Percentiles rank a stretch among this genome's conserved stretches.
These are phyloP conservation scores for Flammula alnicola DNA, from an alignment of 1,284 basidiomycete species.

Conservation along the genomic window DNA sequence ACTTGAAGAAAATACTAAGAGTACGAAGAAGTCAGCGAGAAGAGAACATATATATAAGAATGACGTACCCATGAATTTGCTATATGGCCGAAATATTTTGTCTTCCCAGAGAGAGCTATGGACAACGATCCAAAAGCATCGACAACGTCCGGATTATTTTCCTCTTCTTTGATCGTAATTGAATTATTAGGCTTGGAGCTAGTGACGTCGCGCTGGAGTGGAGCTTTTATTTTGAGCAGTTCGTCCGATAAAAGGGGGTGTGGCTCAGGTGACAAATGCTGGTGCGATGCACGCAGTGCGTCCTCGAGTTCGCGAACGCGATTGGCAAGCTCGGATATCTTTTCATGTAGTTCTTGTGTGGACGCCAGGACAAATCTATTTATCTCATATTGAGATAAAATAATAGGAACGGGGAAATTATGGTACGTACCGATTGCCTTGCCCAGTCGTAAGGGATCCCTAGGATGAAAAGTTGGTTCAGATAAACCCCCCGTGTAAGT, in stretches of 20 bases:
- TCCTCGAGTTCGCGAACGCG: slow-evolving; percentile 83
- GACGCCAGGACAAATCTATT: slow-evolving; percentile 85
- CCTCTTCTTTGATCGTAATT: slow-evolving; percentile 55
- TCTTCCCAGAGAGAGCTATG: slow-evolving; percentile 67
- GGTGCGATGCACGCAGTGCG: slow-evolving; percentile 62
- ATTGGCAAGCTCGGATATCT: slow-evolving; percentile 73
- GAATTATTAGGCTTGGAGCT: slow-evolving; percentile 29
- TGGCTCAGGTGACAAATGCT: slow-evolving; percentile 58
- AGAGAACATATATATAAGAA: slow-evolving; percentile 3
- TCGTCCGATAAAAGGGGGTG: slow-evolving; percentile 75
- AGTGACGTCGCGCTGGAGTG: slow-evolving; percentile 64
- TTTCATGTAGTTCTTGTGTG: slow-evolving; percentile 81
- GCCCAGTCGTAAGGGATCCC: slow-evolving; percentile 79
- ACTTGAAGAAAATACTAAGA: slow-evolving; percentile 75
- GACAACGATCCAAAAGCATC: slow-evolving; percentile 79
- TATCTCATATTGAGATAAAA: neutral
- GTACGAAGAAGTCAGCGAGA: slow-evolving; percentile 5
- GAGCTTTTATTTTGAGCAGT: slow-evolving; percentile 71
- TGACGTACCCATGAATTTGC: slow-evolving; percentile 76
- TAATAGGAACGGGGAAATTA: slow-evolving; percentile 14
- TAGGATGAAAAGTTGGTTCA: slow-evolving; percentile 24
- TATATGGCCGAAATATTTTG: slow-evolving; percentile 75
- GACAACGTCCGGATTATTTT: slow-evolving; percentile 68
- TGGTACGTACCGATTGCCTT: slow-evolving; percentile 72
- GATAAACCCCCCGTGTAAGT: neutral